These are phyloP conservation scores for Sutorius eximius DNA, from an alignment of 1,284 basidiomycete species.

Conservation along the genomic window DNA sequence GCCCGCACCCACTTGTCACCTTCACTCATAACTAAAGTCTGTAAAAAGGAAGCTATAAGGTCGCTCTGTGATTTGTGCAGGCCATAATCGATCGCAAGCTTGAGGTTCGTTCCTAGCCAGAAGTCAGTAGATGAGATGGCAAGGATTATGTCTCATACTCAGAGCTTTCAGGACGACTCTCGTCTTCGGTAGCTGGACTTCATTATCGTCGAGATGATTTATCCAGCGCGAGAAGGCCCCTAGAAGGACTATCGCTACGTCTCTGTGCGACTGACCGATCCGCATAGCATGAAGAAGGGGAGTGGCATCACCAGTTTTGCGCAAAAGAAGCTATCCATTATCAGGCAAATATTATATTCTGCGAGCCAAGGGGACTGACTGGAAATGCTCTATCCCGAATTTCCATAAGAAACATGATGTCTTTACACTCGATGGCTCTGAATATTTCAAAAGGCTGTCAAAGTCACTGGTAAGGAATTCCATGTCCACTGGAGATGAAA, in stretches of 20 bases:
- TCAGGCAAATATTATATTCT: slow-evolving; percentile 5
- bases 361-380: slow-evolving; percentile 39
- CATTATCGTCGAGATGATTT: slow-evolving; percentile 72
- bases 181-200: slow-evolving; percentile 62
- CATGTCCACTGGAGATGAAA: not conserved
- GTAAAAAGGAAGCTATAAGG: slow-evolving; percentile 77
- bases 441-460: slow-evolving; percentile 74
- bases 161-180: slow-evolving; percentile 69
- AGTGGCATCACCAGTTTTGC: slow-evolving; percentile 71
- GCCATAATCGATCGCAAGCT: slow-evolving; percentile 80
- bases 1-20: slow-evolving; percentile 76
- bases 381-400: slow-evolving; percentile 75
- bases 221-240: slow-evolving; percentile 82
- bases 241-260: slow-evolving; percentile 72
- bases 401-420: slow-evolving; percentile 77
- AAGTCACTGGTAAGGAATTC: not conserved
- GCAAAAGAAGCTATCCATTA: slow-evolving; percentile 58
- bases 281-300: slow-evolving; percentile 81
- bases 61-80: slow-evolving; percentile 75
- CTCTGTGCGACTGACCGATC: slow-evolving; percentile 69
- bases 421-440: slow-evolving; percentile 70
- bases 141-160: slow-evolving; percentile 45
- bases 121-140: slow-evolving; percentile 13
- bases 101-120: slow-evolving; percentile 68
- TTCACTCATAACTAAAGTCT: slow-evolving; percentile 84